These are phyloP conservation scores for Beauveria sp. DNA, from an alignment of 2,329 filamentous ascomycete genomes.

Conservation along the genomic window DNA sequence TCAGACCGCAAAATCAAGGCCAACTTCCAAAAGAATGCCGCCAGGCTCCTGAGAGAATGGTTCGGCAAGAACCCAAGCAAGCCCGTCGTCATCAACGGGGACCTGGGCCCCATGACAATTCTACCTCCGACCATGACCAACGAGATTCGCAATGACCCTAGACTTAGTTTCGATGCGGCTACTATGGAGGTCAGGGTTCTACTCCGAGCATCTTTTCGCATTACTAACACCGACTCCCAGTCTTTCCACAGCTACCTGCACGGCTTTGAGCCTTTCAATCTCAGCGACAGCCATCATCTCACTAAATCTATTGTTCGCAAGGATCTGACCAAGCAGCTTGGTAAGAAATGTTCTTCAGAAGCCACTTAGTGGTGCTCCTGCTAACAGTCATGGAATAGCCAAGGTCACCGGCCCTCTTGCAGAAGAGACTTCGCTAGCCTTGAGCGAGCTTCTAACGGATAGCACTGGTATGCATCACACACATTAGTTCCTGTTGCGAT, in stretches of 20 bases:
- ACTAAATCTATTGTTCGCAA: constrained; percentile 14
- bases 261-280: constrained; percentile 14
- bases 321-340: constrained; percentile 14
- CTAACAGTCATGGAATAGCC: not conserved
- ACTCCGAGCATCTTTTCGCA: not conserved
- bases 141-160: constrained; percentile 18
- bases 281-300: constrained; percentile 2
- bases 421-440: constrained; percentile 6
- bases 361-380: not conserved
- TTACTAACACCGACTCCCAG: not conserved
- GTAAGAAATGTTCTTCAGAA: not conserved
- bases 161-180: constrained; percentile 14
- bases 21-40: not conserved
- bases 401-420: constrained; percentile 11
- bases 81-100: constrained; percentile 9
- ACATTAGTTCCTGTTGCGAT: not conserved
- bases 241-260: constrained; percentile 13
- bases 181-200: not conserved
- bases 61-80: constrained; percentile 9
- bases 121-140: constrained; percentile 15
- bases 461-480: not conserved
- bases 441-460: constrained; percentile 6
- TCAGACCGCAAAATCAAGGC: not conserved
- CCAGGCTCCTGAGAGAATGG: constrained; percentile 4
- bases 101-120: constrained; percentile 15